Percentiles rank a stretch among this genome's conserved stretches.
Conservation (phyloP, 768 basidiomycete species). For the Mycena polygramma region DNA sequence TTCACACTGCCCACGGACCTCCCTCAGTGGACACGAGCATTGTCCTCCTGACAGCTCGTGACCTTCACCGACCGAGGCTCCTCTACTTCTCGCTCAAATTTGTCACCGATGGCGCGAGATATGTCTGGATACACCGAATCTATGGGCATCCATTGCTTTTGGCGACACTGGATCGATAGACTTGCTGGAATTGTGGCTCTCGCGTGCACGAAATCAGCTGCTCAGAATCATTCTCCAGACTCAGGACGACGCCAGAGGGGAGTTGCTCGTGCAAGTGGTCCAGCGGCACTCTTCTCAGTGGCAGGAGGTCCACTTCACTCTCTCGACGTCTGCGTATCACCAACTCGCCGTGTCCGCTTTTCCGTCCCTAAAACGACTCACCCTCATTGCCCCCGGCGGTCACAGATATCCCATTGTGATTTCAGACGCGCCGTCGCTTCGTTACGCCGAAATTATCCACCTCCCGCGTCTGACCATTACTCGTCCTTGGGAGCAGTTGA, state of each 20-base stretch:
- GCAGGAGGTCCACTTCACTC: neutral
- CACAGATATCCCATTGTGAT: neutral
- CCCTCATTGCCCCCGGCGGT: neutral
- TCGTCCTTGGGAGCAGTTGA: too few species aligned
- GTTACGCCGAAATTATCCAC: too few species aligned
- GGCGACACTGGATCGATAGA: neutral
- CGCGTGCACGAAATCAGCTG: constrained; percentile 3
- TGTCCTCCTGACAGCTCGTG: neutral
- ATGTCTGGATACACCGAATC: constrained; percentile 9
- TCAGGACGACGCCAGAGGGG: neutral
- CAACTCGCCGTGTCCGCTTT: neutral
- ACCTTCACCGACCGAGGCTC: constrained; percentile 7
- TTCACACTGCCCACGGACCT: too few species aligned
- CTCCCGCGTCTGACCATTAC: too few species aligned
- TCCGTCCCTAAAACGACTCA: neutral
- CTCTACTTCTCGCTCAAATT: constrained; percentile 22
- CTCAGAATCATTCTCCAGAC: neutral
- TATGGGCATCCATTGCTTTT: constrained; percentile 19
- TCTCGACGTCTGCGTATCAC: neutral
- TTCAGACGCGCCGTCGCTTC: neutral
- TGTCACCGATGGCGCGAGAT: constrained; percentile 22
- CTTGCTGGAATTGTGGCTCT: constrained; percentile 16
- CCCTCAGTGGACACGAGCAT: neutral
- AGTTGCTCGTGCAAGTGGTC: neutral
- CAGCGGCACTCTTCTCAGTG: neutral